phyloP scores from a whole-genome alignment of 495 filamentous ascomycete genomes.

The Chaetomium tenue region DNA sequence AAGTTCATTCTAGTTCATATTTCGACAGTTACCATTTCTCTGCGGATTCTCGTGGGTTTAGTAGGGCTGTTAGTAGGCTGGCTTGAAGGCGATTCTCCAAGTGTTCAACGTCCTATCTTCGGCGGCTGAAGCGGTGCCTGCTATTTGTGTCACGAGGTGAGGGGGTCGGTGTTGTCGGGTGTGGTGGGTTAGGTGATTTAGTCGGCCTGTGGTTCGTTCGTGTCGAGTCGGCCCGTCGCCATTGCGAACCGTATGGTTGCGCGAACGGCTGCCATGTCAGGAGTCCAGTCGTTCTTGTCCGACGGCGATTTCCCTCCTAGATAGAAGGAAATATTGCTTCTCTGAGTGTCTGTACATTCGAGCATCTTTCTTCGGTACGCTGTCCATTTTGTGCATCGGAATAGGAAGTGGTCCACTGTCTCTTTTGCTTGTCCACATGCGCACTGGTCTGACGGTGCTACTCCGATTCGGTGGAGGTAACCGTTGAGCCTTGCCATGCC shows the following conservation, averaged over 20 bases:
- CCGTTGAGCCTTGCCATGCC: neutral
- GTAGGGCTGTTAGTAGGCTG: no score
- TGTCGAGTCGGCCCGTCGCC: neutral
- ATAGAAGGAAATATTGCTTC: neutral
- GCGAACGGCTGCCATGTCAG: neutral
- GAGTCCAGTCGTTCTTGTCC: neutral
- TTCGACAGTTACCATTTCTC: no score
- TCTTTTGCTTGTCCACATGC: neutral
- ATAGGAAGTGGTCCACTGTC: conserved; percentile 3
- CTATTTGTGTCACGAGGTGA: no score
- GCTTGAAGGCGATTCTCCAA: no score
- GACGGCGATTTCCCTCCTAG: conserved; percentile 3
- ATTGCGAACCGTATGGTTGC: neutral
- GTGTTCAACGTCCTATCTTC: no score
- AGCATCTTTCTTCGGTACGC: neutral
- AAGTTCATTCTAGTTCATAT: no score
- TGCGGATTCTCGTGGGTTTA: no score
- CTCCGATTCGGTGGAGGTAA: neutral
- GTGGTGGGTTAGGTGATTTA: no score
- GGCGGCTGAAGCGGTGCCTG: no score
- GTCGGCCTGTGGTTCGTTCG: no score
- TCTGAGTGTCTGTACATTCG: neutral
- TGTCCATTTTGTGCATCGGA: neutral
- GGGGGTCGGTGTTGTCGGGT: no score
- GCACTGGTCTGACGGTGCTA: neutral